These are phyloP conservation scores for Gymnopilus dilepis DNA, from an alignment of 768 basidiomycete species.

Conservation along the genomic window DNA sequence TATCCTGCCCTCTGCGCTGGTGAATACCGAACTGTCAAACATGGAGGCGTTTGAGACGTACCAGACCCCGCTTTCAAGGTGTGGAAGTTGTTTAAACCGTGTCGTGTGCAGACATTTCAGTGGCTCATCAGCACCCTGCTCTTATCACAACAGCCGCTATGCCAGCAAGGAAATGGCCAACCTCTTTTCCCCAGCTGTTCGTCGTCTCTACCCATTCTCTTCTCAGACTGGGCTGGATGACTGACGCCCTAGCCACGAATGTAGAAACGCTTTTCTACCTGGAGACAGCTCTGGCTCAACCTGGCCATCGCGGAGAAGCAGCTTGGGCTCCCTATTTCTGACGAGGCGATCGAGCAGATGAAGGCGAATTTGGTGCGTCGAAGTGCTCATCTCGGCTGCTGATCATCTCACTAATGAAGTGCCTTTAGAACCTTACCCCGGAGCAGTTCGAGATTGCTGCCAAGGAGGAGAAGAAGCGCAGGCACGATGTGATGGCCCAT, in stretches of 20 bases:
- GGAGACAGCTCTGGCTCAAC: constrained; percentile 95
- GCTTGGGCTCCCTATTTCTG: constrained; percentile 87
- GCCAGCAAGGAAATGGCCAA: constrained; percentile 98
- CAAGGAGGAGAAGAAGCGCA: constrained; percentile 92
- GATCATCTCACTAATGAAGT: background rate
- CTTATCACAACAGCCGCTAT: constrained; percentile 75
- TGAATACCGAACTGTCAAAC: background rate
- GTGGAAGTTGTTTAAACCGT: constrained; percentile 2
- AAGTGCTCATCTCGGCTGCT: background rate
- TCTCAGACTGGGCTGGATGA: background rate
- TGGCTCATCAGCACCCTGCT: background rate
- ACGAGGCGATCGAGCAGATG: constrained; percentile 95
- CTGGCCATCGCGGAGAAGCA: constrained; percentile 97
- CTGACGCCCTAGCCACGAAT: background rate
- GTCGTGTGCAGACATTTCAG: background rate
- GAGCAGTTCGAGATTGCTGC: constrained; percentile 93
- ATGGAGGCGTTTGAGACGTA: constrained; percentile 78
- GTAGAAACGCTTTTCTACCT: constrained; percentile 93
- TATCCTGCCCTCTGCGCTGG: background rate
- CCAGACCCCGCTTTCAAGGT: constrained; percentile 85
- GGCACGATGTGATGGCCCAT: constrained; percentile 99
- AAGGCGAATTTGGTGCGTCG: constrained; percentile 80
- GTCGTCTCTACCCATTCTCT: constrained; percentile 31
- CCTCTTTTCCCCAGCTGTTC: constrained; percentile 89
- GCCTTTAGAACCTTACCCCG: constrained; percentile 72